phyloP scores from a whole-genome alignment of 2,329 filamentous ascomycete species.

The Aspergillus sp. region DNA sequence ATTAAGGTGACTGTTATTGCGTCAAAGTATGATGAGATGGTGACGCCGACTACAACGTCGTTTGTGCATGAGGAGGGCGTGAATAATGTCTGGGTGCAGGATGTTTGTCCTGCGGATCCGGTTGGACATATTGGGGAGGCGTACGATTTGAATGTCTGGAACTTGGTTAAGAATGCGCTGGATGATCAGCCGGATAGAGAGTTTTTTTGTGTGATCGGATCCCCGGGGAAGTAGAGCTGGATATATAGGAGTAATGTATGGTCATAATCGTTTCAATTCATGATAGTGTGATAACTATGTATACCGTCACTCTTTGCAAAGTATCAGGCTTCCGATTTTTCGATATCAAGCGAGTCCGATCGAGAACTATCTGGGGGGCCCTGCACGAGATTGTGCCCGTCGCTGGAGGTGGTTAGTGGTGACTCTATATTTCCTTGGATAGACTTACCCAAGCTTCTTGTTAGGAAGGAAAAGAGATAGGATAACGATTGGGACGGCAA shows the following conservation, averaged over 20 bases:
- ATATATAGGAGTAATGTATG: neutral
- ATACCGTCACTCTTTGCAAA: neutral
- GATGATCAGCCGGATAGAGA: constrained; percentile 26
- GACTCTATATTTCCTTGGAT: neutral
- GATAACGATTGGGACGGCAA: constrained; percentile 27
- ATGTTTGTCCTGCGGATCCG: constrained; percentile 31
- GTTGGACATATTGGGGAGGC: constrained; percentile 40
- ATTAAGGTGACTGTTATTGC: constrained; percentile 36
- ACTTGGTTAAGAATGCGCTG: constrained; percentile 38
- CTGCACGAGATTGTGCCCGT: constrained; percentile 23
- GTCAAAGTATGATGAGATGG: constrained; percentile 34
- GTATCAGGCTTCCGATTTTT: neutral
- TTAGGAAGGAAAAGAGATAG: constrained; percentile 28
- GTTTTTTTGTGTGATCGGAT: constrained; percentile 30
- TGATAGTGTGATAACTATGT: neutral
- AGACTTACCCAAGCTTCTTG: constrained; percentile 24
- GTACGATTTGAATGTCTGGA: constrained; percentile 41
- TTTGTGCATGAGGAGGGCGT: constrained; percentile 35
- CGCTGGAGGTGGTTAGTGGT: constrained; percentile 10
- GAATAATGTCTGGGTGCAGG: constrained; percentile 33
- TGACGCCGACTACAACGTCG: constrained; percentile 32
- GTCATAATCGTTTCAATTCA: constrained; percentile 4
- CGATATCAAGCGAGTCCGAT: constrained; percentile 4
- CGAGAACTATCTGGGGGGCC: neutral
- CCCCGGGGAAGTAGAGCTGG: constrained; percentile 26